A percentile compares a stretch with the other conserved stretches of the same genome.
Evolutionary conservation across 345 rosid genomes (phyloP).

Genomic region (Eucalyptus curtisii): DNA sequence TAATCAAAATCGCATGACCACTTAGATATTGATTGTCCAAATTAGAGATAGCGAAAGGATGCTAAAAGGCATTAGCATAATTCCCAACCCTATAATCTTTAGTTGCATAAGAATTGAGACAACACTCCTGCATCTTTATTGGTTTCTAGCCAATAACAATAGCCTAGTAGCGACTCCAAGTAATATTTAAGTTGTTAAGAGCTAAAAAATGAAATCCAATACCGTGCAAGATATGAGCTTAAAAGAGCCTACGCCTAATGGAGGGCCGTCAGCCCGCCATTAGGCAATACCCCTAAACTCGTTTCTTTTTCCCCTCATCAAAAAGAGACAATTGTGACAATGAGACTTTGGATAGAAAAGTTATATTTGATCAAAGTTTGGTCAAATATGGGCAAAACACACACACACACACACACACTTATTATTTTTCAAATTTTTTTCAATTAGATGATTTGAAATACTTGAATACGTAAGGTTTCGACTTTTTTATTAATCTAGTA

Average conservation of each 20-base stretch:
- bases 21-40: fast-evolving
- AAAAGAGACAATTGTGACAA: too few relatives aligned
- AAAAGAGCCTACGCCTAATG: too few relatives aligned
- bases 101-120: not conserved
- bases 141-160: not conserved
- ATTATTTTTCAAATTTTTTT: too few relatives aligned
- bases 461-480: too few relatives aligned
- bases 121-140: fast-evolving
- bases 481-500: too few relatives aligned
- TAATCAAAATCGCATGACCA: not conserved
- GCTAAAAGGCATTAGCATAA: not conserved
- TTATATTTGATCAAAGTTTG: too few relatives aligned
- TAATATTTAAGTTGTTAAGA: too few relatives aligned
- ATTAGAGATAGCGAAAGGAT: not conserved
- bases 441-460: too few relatives aligned
- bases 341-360: too few relatives aligned
- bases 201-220: not conserved
- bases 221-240: fast-evolving
- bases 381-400: too few relatives aligned
- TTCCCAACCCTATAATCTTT: not conserved
- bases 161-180: fast-evolving
- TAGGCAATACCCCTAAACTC: too few relatives aligned
- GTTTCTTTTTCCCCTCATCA: fast-evolving
- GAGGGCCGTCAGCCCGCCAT: fast-evolving
- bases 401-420: too few relatives aligned